These are phyloP conservation scores for Rheum nobile DNA, from an alignment of 148 eudicot species.

Conservation along the genomic window DNA sequence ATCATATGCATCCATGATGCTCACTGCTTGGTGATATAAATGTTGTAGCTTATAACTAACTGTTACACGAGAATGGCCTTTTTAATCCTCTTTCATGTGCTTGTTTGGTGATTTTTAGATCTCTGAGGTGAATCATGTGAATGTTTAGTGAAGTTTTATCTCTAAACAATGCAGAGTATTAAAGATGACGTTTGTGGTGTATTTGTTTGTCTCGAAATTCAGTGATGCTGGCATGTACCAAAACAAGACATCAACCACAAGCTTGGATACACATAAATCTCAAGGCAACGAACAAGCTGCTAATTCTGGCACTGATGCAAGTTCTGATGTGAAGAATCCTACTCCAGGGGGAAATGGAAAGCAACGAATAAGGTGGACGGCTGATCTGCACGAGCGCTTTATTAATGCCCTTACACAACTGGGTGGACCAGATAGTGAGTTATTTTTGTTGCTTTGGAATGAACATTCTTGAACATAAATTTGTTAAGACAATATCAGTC, in stretches of 20 bases:
- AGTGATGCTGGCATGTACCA: constrained; percentile 1
- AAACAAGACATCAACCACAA: neutral
- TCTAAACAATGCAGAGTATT: neutral
- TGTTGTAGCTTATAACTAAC: too few relatives aligned
- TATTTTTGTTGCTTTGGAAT: constrained; percentile 14
- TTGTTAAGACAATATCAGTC: too few relatives aligned
- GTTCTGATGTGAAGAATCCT: constrained; percentile 25
- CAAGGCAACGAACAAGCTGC: constrained; percentile 37
- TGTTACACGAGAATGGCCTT: too few relatives aligned
- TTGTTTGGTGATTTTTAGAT: neutral
- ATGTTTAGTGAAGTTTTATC: neutral
- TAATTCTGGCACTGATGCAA: constrained; percentile 23
- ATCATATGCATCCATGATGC: too few relatives aligned
- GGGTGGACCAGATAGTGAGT: constrained; percentile 83
- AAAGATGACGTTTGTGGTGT: neutral
- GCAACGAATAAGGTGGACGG: constrained; percentile 54
- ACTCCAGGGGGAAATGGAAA: constrained; percentile 34
- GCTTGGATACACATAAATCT: neutral
- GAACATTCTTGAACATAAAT: neutral
- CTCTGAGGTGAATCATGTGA: neutral
- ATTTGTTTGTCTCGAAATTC: neutral
- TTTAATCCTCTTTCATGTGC: neutral
- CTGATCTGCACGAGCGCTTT: constrained; percentile 58
- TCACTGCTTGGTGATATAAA: too few relatives aligned
- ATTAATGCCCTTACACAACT: constrained; percentile 63